Evolutionary conservation across 352 stramenopile genomes (phyloP).

Genomic region (Phytophthora agathidicida): DNA sequence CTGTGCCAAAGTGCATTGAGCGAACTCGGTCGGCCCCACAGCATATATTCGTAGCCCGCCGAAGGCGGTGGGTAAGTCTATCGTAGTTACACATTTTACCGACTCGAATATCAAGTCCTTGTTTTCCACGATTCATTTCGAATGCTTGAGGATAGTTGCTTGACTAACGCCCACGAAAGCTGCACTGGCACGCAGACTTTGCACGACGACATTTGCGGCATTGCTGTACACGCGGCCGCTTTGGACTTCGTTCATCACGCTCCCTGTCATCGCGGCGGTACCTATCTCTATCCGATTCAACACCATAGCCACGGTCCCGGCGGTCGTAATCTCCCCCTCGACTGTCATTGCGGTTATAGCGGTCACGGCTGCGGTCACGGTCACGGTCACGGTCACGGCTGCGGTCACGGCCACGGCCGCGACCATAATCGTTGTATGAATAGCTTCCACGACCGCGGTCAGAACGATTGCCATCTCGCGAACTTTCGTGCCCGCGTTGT

Average conservation of each 20-base stretch:
- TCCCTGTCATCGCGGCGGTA: constrained; percentile 38
- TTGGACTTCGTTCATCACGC: constrained; percentile 43
- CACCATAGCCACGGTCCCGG: constrained; percentile 35
- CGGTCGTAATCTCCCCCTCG: constrained; percentile 28
- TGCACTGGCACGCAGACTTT: constrained; percentile 60
- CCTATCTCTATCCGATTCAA: constrained; percentile 27
- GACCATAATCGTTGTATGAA: constrained; percentile 32
- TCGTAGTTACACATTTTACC: constrained; percentile 1
- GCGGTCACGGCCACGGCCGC: constrained; percentile 17
- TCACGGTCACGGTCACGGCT: constrained; percentile 21
- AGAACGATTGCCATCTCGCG: constrained; percentile 24
- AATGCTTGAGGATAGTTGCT: constrained; percentile 1
- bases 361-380: constrained; percentile 27
- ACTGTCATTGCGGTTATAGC: constrained; percentile 29
- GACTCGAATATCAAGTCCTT: constrained; percentile 1
- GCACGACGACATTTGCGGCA: constrained; percentile 59
- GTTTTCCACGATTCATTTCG: neutral
- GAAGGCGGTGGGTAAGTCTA: neutral
- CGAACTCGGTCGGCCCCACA: constrained; percentile 33
- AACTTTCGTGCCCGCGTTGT: constrained; percentile 22
- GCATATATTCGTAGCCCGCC: constrained; percentile 35
- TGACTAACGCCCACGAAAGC: constrained; percentile 42
- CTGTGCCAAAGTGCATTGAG: constrained; percentile 33
- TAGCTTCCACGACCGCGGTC: constrained; percentile 27
- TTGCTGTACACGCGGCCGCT: constrained; percentile 48